Conservation (phyloP, 2,329 filamentous ascomycete species). For the Capronia coronata region DNA sequence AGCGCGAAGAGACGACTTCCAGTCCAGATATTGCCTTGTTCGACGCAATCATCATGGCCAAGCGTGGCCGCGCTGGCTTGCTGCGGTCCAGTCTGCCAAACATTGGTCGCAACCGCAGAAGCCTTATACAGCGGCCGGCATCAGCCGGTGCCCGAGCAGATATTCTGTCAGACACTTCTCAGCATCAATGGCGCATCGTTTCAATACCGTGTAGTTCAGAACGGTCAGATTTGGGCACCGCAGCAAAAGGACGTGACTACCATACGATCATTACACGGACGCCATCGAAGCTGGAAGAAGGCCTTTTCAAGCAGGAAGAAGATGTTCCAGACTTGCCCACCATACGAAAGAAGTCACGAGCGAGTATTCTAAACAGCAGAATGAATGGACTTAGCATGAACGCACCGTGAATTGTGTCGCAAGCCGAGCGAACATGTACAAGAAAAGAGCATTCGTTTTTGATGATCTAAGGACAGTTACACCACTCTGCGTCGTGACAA, state of each 20-base stretch:
- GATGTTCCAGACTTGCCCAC: constrained; percentile 18
- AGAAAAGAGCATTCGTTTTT: background rate
- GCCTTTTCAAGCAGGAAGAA: constrained; percentile 43
- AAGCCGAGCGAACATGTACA: background rate
- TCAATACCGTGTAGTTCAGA: constrained; percentile 52
- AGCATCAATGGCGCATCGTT: constrained; percentile 59
- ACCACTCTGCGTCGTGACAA: constrained; percentile 37
- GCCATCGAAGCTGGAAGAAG: constrained; percentile 75
- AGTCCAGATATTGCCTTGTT: constrained; percentile 51
- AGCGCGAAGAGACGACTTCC: constrained; percentile 50
- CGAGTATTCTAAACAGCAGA: constrained; percentile 11
- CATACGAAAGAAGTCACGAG: constrained; percentile 14
- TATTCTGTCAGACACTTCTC: constrained; percentile 57
- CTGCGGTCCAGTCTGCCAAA: constrained; percentile 15
- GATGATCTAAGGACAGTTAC: background rate
- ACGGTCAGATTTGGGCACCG: constrained; percentile 24
- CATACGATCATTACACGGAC: constrained; percentile 56
- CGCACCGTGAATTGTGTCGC: constrained; percentile 14
- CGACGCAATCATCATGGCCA: constrained; percentile 59
- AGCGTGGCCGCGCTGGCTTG: constrained; percentile 55
- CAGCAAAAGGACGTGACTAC: constrained; percentile 48
- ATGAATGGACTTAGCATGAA: constrained; percentile 28
- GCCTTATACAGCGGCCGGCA: constrained; percentile 32
- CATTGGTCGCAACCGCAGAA: constrained; percentile 18
- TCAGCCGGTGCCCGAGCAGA: constrained; percentile 38